Conservation (phyloP, 495 filamentous ascomycete species). For the Antarctomyces pellizariae region DNA sequence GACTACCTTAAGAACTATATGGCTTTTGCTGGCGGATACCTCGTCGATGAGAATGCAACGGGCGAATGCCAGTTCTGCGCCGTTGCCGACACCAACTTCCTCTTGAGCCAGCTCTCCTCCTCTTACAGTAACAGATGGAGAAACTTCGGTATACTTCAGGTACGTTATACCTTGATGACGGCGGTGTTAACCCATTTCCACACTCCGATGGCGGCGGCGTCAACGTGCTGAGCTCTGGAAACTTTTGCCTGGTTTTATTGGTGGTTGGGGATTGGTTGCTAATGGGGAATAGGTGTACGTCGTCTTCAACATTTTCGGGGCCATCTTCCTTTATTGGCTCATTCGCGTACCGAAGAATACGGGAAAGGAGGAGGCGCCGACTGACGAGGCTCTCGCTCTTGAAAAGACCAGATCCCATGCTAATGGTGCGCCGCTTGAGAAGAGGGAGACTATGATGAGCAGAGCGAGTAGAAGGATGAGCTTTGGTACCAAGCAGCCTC, state of each 20-base stretch:
- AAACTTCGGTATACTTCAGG: conserved; percentile 14
- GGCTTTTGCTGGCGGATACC: conserved; percentile 20
- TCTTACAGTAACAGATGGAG: conserved; percentile 20
- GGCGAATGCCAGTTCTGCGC: conserved; percentile 37
- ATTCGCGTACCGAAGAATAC: conserved; percentile 50
- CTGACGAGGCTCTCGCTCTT: no score
- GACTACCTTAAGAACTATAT: conserved; percentile 32
- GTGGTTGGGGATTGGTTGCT: conserved; percentile 15
- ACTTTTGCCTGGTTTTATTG: no score
- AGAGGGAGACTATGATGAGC: no score
- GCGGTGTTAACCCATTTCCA: no score
- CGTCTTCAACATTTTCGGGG: conserved; percentile 52
- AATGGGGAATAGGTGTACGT: conserved; percentile 51
- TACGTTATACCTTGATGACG: no score
- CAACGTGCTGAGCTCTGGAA: no score
- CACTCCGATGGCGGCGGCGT: no score
- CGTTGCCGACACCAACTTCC: conserved; percentile 34
- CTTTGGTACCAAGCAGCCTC: no score
- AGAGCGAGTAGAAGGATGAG: no score
- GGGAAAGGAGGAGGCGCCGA: conserved; percentile 20
- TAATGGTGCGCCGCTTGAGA: no score
- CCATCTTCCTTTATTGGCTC: conserved; percentile 58
- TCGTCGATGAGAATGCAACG: conserved; percentile 26
- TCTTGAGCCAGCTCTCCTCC: conserved; percentile 25
- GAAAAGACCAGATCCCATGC: no score